Base-by-base conservation (phyloP, 495 filamentous ascomycete species). In the Xylaria cubensis region DNA sequence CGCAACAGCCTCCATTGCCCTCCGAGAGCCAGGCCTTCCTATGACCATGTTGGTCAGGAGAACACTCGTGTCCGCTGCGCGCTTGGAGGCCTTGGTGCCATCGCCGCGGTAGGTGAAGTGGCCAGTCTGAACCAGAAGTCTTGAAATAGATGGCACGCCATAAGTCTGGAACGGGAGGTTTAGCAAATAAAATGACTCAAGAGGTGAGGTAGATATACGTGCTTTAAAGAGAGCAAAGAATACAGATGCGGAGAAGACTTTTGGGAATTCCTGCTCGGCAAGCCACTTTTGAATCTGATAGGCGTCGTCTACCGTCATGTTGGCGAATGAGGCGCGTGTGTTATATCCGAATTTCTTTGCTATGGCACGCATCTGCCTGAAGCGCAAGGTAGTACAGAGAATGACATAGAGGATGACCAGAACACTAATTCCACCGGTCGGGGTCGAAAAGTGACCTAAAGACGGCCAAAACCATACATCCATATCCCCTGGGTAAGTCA, bases 31-130 rank as follows among this genome's bases (percentile, higher is more conserved):
- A 19, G 81, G 81, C 7, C 73, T 51, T 42, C 80, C 67, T 17
- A 78, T 80, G 19, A 84, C 74, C 67, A 90, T 84, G 72, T 92
- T 89, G 46, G 80, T 78, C 46, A 92, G 77, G 5, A 92, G 78
- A 9, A 87, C 79, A 41, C 50, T 79, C 0, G 90, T 92, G 75
- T 92, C 90, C 5, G 84, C 83, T 73, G 88, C 90, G 24, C 90
- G 86, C 76, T 90, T 91, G 0, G 85, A 80, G 0, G 87, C 85
- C 3, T 81, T 87, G 9, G 78, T 79, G 0, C 77, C 72, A 34
- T 79, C 81, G 24, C 85, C 83, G 9, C 21, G 50, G 10, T 53
- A 26, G 21, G 21, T 26, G 3, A 53, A 53, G 21, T 53, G 50
- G 3, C 50, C 21, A 26, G 50, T 53, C 21, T 13, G n/a, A 26